These are phyloP conservation scores for Lagerstroemia speciosa DNA, from an alignment of 345 rosid genomes.

Conservation along the genomic window DNA sequence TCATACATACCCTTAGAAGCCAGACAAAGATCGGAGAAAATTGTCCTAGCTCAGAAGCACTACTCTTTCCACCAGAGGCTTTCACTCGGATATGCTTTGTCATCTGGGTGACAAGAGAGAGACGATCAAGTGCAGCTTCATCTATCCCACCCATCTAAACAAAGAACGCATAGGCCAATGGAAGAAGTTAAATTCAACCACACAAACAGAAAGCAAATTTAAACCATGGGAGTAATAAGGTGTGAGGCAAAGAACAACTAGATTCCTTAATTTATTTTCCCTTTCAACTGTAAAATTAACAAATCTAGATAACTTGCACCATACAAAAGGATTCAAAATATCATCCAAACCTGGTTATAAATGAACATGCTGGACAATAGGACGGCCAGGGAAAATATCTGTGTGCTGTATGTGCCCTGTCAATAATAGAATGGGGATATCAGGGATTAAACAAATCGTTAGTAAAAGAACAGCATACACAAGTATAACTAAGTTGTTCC, in stretches of 20 bases:
- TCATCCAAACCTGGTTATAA: constrained; percentile 70
- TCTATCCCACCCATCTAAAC: constrained; percentile 92
- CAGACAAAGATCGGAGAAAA: constrained; percentile 98
- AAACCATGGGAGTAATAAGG: background rate
- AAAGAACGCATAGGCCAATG: constrained; percentile 1
- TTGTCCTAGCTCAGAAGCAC: constrained; percentile 83
- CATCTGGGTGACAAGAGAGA: constrained; percentile 95
- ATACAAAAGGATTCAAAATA: background rate
- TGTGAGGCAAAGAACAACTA: background rate
- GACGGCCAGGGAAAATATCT: constrained; percentile 94
- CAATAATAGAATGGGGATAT: background rate
- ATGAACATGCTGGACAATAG: constrained; percentile 95
- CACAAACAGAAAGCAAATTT: background rate
- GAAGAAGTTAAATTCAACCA: background rate
- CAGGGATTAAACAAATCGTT: background rate
- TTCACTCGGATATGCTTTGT: constrained; percentile 93
- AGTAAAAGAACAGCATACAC: background rate
- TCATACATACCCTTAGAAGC: constrained; percentile 75
- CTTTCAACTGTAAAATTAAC: background rate
- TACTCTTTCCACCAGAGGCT: constrained; percentile 70
- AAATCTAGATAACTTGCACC: background rate
- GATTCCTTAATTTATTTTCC: background rate
- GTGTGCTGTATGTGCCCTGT: constrained; percentile 98
- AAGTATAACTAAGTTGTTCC: no score
- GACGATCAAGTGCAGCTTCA: constrained; percentile 92